Evolutionary conservation across 2,329 filamentous ascomycete species (phyloP).

Genomic region (Elsinoe ampelina): DNA sequence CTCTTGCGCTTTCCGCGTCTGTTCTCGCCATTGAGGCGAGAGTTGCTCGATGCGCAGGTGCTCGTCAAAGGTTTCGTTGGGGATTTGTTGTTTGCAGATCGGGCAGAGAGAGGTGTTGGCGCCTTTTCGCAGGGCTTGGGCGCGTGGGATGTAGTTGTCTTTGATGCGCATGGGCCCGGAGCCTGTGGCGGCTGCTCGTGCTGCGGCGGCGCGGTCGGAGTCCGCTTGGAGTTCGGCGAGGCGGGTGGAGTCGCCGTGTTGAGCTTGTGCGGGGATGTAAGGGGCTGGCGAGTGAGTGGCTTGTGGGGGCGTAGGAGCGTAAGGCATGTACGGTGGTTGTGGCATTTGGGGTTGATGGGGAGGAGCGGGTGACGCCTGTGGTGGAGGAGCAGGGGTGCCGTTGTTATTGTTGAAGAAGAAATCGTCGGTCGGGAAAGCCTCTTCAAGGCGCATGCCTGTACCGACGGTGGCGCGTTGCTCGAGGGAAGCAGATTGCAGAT

Average conservation of each 20-base stretch:
- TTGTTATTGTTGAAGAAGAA: slow-evolving; percentile 28
- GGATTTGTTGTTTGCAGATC: slow-evolving; percentile 86
- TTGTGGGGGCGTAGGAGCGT: slow-evolving; percentile 19
- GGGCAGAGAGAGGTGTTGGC: slow-evolving; percentile 69
- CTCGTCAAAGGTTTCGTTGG: slow-evolving; percentile 75
- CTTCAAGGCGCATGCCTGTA: slow-evolving; percentile 73
- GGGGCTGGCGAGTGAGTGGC: slow-evolving; percentile 16
- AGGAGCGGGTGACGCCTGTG: slow-evolving; percentile 20
- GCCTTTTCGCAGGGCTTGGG: slow-evolving; percentile 59
- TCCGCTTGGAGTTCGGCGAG: slow-evolving; percentile 25
- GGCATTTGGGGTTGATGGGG: slow-evolving; percentile 21
- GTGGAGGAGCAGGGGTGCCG: slow-evolving; percentile 19
- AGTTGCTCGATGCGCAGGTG: slow-evolving; percentile 93
- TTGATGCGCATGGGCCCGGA: slow-evolving; percentile 76
- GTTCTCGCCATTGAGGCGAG: slow-evolving; percentile 91
- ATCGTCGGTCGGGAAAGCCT: slow-evolving; percentile 45
- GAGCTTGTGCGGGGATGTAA: slow-evolving; percentile 19
- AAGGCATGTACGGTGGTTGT: slow-evolving; percentile 24
- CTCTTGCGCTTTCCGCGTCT: slow-evolving; percentile 79
- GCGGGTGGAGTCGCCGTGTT: slow-evolving; percentile 30
- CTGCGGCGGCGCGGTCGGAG: slow-evolving; percentile 61
- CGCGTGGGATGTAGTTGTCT: slow-evolving; percentile 83
- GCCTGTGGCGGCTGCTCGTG: slow-evolving; percentile 58
- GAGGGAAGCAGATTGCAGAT: slow-evolving; percentile 86
- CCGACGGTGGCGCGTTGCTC: slow-evolving; percentile 92